These are phyloP conservation scores for Volvox carteri DNA, from an alignment of 163 green algal species.

Conservation along the genomic window DNA sequence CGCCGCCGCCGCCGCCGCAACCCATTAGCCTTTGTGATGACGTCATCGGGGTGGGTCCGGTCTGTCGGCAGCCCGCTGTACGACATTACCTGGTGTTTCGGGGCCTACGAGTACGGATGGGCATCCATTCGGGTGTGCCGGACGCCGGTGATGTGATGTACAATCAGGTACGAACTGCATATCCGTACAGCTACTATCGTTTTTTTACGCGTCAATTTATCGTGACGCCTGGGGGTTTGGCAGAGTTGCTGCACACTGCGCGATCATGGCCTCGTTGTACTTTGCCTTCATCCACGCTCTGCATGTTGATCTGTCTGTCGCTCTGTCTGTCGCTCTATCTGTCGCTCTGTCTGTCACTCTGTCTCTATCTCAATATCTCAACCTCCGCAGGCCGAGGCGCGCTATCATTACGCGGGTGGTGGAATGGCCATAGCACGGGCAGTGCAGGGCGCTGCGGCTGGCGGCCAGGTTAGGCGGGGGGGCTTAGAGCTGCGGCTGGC, in stretches of 20 bases:
- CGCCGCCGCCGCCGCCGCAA: neutral
- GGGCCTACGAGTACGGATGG: conserved; percentile 29
- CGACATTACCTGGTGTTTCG: conserved; percentile 23
- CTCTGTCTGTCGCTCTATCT: too few relatives aligned
- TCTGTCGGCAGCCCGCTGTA: neutral
- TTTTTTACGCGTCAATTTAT: too few relatives aligned
- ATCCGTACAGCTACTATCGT: too few relatives aligned
- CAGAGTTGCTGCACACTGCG: too few relatives aligned
- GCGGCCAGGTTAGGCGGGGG: neutral
- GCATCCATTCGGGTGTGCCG: conserved; percentile 29
- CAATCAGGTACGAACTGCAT: conserved; percentile 1
- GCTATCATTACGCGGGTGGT: neutral
- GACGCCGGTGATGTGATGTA: neutral
- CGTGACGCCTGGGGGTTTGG: too few relatives aligned
- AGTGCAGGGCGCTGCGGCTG: conserved; percentile 27
- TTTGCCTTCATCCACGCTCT: too few relatives aligned
- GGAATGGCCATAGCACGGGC: conserved; percentile 4
- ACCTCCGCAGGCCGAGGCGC: conserved; percentile 9
- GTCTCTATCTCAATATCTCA: too few relatives aligned
- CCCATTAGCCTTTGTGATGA: neutral
- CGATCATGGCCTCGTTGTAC: too few relatives aligned
- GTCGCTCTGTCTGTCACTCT: too few relatives aligned
- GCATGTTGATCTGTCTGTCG: too few relatives aligned
- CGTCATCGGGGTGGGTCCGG: neutral
- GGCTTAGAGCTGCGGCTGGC: too few relatives aligned